Evolutionary conservation across 2,329 filamentous ascomycete species (phyloP), one percentile per base, ranked within the genome.

Genomic region (Fusarium sp.): DNA sequence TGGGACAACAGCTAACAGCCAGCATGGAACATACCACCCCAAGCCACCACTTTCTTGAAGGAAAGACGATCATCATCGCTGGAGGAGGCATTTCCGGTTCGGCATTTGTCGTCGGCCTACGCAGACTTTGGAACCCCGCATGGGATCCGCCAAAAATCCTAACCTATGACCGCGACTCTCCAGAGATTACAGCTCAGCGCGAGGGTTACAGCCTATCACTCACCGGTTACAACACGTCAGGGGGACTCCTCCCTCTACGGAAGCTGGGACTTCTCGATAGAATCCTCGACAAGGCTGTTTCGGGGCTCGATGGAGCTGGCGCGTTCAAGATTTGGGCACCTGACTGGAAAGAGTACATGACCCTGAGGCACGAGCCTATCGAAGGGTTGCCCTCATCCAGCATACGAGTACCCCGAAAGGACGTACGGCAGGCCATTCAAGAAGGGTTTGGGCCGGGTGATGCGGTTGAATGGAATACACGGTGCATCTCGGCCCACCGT

Each of bases 61-160:
- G 81, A 16, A 85, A 85, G 73, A 82, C 79, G 38, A 84, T 86
- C 61, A 78, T 86, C 24, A 76, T 87, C 10, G 80, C 83, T 5
- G 85, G 85, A 6, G 84, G 79, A 22, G 85, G 85, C 31, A 79
- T 86, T 24, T 82, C 84, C 11, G 84, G 85, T 6, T 80, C 84
- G 12, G 77, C 84, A 8, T 87, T 87, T 63, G 81, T 80, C 29
- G 75, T 82, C 57, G 80, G 83, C 16, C 76, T 87, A 10, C 79
- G 78, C 36, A 83, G 82, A 58, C 78, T 81, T 5, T 86, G 84
- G 82, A 67, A 79, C n/a, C 67, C 77, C 3, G 60, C 64, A 0
- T 57, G 77, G 36, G 67, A 74, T 24, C 77, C 79, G 0, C 84
- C 84, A 1, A 76, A 70, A 5, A 76, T 86, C 51, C 74, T 78